Evolutionary conservation across 2,329 filamentous ascomycete species (phyloP).

Genomic region (Plectosphaerella cucumerina): DNA sequence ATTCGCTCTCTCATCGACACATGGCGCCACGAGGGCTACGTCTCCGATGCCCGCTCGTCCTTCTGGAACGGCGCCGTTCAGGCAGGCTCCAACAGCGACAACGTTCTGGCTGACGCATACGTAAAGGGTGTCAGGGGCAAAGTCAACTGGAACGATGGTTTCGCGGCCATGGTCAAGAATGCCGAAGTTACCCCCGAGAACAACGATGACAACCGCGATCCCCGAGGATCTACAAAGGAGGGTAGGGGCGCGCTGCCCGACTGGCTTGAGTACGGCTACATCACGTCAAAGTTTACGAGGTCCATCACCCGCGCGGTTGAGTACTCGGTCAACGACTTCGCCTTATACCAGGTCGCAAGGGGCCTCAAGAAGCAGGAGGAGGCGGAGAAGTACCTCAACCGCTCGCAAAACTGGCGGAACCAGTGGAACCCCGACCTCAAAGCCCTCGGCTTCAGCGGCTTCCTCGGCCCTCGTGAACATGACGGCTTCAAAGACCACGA

Average conservation of each 20-base stretch:
- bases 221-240: conserved; percentile 60
- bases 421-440: conserved; percentile 61
- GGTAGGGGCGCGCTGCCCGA: conserved; percentile 66
- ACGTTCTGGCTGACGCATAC: conserved; percentile 68
- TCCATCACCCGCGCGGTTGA: conserved; percentile 63
- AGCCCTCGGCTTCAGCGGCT: conserved; percentile 59
- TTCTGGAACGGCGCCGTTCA: conserved; percentile 67
- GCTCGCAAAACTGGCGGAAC: conserved; percentile 66
- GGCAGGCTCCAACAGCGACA: conserved; percentile 67
- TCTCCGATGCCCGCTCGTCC: conserved; percentile 63
- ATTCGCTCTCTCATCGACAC: conserved; percentile 65
- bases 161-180: conserved; percentile 61
- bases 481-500: conserved; percentile 51
- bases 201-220: conserved; percentile 53
- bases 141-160: conserved; percentile 61
- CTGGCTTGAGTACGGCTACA: conserved; percentile 62
- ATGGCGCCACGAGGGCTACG: conserved; percentile 59
- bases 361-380: conserved; percentile 49
- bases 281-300: conserved; percentile 57
- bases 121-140: conserved; percentile 61
- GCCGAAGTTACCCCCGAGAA: conserved; percentile 60
- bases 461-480: conserved; percentile 56
- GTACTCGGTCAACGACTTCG: conserved; percentile 67
- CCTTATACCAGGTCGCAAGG: conserved; percentile 58
- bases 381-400: conserved; percentile 54